These are phyloP conservation scores for Yamadazyma jaroonii DNA, from an alignment of 1,139 yeast species.

Conservation along the genomic window DNA sequence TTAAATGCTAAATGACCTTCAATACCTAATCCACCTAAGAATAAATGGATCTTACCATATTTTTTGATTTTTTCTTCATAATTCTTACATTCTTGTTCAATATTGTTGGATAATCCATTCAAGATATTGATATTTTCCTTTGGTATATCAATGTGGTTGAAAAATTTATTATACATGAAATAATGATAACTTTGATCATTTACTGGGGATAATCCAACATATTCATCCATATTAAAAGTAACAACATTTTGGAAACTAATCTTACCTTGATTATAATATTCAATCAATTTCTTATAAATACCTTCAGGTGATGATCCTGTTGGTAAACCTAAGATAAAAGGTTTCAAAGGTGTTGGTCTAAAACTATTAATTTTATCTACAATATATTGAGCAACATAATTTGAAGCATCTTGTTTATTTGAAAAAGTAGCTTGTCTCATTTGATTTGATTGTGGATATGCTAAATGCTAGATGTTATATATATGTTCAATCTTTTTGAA, in stretches of 20 bases:
- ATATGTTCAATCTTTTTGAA: no score
- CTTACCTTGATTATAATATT: conserved; percentile 42
- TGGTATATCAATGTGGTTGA: conserved; percentile 58
- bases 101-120: conserved; percentile 49
- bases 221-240: conserved; percentile 65
- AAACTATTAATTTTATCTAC: conserved; percentile 44
- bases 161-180: conserved; percentile 59
- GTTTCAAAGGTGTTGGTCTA: conserved; percentile 44
- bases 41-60: conserved; percentile 54
- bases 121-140: conserved; percentile 54
- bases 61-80: conserved; percentile 52
- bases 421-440: conserved; percentile 44
- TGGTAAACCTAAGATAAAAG: conserved; percentile 62
- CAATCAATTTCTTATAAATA: conserved; percentile 48
- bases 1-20: conserved; percentile 67
- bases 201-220: conserved; percentile 47
- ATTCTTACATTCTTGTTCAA: conserved; percentile 44
- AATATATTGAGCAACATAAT: conserved; percentile 49
- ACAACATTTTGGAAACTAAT: conserved; percentile 55
- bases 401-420: conserved; percentile 44
- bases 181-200: conserved; percentile 58
- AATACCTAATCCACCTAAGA: conserved; percentile 63
- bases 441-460: background rate
- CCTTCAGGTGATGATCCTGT: conserved; percentile 69
- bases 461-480: no score